Base-by-base conservation (phyloP, 139 green algal species). In the Yamagishiella unicocca region DNA sequence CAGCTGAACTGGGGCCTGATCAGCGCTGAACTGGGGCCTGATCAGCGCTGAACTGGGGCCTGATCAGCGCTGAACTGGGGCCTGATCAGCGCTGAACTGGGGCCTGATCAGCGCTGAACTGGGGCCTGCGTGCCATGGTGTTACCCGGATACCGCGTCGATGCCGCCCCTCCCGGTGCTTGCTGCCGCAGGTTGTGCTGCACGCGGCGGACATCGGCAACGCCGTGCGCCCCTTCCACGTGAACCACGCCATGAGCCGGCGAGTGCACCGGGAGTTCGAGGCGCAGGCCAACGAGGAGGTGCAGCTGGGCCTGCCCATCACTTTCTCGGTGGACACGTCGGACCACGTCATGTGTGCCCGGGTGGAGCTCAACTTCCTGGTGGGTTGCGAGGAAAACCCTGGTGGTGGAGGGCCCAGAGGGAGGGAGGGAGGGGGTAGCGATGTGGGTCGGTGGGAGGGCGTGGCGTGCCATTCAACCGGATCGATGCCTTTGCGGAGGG, bases 321-420 rank as follows among this genome's bases (percentile, higher is more conserved):
- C 91, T 46, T 90, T 92, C 17, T 58, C 89, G 55, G 92, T 96
- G 84, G 87, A 93, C 58, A 88, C 90, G 4, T 43, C 38, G 27
- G 89, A 94, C 62, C 76, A 85, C 10, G 53, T 84, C 37, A 87
- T 89, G 89, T 92, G 85, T 70, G 89, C 89, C 0, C 89, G 85
- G 31, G 89, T 95, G 83, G 93, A 96, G 90, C 78, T 93, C 61
- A 93, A 94, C 88, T 95, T 95, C 90, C 93, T 96, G 62, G 68
- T 74, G 43, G 21, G 83, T 12, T 0, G 38, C 27, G 31, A 12
- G 43, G n/a, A n/a, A n/a, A n/a, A n/a, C 42, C 3, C 4, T 29
- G 42, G 45, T 5, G 73, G 38, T 6, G 29, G 73, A 21, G 10
- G 9, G 4, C n/a, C n/a, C n/a, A n/a, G n/a, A n/a, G n/a, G n/a